These are phyloP conservation scores for Gonapodya prolifera DNA, from an alignment of 192 early-diverging fungal species.

Conservation along the genomic window DNA sequence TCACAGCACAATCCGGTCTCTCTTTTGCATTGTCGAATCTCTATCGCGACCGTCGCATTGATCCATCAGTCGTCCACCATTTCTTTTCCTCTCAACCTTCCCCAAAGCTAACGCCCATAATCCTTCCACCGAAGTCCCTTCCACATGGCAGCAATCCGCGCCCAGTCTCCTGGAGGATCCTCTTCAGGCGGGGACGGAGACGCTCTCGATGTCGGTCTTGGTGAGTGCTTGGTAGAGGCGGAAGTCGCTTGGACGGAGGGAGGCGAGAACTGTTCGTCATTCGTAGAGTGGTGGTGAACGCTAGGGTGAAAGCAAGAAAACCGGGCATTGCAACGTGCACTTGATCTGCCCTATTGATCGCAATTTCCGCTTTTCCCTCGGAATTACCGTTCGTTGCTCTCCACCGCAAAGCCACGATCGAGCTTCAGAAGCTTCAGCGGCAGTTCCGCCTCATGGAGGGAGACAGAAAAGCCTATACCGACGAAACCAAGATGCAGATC, in stretches of 20 bases:
- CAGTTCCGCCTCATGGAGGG: background rate
- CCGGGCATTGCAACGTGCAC: too few species aligned
- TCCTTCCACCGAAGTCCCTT: background rate
- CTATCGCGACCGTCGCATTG: too few species aligned
- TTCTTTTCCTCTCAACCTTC: background rate
- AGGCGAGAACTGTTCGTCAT: too few species aligned
- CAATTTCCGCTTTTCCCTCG: background rate
- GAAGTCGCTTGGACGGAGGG: too few species aligned
- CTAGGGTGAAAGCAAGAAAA: too few species aligned
- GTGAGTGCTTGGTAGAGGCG: background rate
- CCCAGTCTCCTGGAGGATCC: background rate
- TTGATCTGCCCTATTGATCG: background rate
- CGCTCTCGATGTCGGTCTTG: background rate
- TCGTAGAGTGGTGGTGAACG: too few species aligned
- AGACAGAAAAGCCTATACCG: slow-evolving; percentile 31
- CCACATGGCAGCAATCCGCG: background rate
- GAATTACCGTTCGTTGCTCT: background rate
- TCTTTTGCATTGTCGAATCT: too few species aligned
- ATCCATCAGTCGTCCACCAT: too few species aligned
- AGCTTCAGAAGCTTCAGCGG: slow-evolving; percentile 3
- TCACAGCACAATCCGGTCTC: too few species aligned
- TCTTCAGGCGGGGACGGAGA: background rate
- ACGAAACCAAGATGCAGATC: slow-evolving; percentile 36
- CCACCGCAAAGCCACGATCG: background rate
- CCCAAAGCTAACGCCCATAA: too few species aligned